phyloP scores from a whole-genome alignment of 495 filamentous ascomycete genomes.

The Trypethelium eluteriae region DNA sequence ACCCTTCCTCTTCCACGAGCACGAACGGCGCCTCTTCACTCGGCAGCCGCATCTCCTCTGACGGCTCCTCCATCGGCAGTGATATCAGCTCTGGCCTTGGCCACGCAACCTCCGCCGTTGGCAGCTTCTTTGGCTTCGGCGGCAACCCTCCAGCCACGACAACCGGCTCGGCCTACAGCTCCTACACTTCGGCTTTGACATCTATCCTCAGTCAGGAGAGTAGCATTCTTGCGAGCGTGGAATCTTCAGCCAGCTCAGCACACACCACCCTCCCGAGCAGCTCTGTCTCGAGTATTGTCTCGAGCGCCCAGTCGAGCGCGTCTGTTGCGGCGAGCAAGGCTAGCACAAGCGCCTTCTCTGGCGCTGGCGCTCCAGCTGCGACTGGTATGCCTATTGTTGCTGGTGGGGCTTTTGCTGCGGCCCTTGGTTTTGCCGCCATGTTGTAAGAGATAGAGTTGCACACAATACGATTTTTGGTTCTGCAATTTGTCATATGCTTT shows the following conservation, averaged over 20 bases:
- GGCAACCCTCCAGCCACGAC: not conserved
- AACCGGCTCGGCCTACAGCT: not conserved
- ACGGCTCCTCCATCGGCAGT: not conserved
- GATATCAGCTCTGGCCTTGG: not conserved
- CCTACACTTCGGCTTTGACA: not conserved
- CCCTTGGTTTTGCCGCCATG: slow-evolving; percentile 1
- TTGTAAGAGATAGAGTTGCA: not conserved
- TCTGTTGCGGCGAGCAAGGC: not conserved
- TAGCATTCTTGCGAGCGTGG: not conserved
- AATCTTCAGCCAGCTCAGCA: not conserved
- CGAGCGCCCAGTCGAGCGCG: not conserved
- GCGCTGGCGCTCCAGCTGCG: not conserved
- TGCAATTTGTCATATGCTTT: too few relatives aligned
- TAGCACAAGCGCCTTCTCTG: not conserved
- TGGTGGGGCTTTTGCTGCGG: not conserved
- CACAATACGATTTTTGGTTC: not conserved
- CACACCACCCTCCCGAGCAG: not conserved
- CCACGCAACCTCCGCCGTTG: not conserved
- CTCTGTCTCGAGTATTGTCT: not conserved
- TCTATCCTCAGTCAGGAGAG: not conserved
- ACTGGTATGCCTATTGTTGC: not conserved
- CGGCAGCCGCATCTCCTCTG: not conserved
- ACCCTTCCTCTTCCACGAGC: not conserved
- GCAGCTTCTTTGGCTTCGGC: not conserved
- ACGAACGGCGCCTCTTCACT: not conserved